Evolutionary conservation across 73 alveolate species (phyloP).

Genomic region (Tetrahymena elliotti): DNA sequence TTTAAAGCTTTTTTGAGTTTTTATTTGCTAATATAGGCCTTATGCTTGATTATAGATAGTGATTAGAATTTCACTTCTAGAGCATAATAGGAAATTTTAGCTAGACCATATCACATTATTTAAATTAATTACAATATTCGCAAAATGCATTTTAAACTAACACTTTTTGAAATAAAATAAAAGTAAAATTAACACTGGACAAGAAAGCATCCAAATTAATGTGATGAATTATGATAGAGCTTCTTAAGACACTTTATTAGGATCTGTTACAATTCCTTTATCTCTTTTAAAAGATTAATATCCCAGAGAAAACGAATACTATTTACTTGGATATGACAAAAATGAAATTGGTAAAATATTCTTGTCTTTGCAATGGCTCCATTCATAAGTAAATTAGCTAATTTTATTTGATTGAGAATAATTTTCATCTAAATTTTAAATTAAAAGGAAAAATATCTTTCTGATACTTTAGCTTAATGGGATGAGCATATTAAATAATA

Average conservation of each 20-base stretch:
- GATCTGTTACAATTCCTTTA: neutral
- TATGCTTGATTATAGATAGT: no score
- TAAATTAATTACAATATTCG: no score
- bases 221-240: neutral
- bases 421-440: neutral
- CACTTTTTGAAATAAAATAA: neutral
- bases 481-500: neutral
- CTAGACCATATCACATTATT: no score
- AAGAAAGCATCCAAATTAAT: neutral
- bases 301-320: neutral
- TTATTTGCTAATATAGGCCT: no score
- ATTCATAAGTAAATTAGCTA: neutral
- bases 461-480: neutral
- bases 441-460: neutral
- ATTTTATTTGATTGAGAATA: no score
- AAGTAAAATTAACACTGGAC: neutral
- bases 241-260: neutral
- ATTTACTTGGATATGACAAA: neutral
- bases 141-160: neutral
- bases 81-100: no score
- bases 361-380: neutral
- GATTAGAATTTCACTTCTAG: no score
- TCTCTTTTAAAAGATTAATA: neutral
- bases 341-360: neutral
- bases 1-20: no score